These are phyloP conservation scores for Agrocybe pediades DNA, from an alignment of 768 basidiomycete genomes.

Conservation along the genomic window DNA sequence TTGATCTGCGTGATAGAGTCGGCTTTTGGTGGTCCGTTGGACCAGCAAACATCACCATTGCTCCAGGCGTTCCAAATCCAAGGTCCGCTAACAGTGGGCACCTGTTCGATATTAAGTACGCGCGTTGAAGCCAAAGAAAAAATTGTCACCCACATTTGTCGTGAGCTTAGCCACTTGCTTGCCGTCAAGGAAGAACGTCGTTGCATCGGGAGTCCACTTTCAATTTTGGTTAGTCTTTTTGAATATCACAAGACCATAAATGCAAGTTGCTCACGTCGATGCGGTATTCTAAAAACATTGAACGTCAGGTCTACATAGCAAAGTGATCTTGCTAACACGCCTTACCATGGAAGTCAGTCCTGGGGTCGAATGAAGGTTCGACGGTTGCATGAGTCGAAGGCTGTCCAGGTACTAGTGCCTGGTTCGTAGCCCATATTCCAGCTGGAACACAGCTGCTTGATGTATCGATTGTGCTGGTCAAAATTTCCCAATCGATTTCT, in stretches of 20 bases:
- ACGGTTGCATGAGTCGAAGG: slow-evolving; percentile 18
- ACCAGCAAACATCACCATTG: slow-evolving; percentile 35
- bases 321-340: not conserved
- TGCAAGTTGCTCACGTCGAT: slow-evolving; percentile 28
- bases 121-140: not conserved
- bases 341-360: slow-evolving; percentile 34
- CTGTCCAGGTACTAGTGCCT: slow-evolving; percentile 18
- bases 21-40: slow-evolving; percentile 34
- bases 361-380: slow-evolving; percentile 34
- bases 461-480: slow-evolving; percentile 33
- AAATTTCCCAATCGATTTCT: slow-evolving; percentile 36
- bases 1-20: slow-evolving; percentile 36
- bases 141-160: slow-evolving; percentile 22
- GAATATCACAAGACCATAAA: not conserved
- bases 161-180: slow-evolving; percentile 30
- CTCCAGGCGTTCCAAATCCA: slow-evolving; percentile 41
- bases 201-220: slow-evolving; percentile 31
- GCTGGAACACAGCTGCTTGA: slow-evolving; percentile 27
- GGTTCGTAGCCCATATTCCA: slow-evolving; percentile 39
- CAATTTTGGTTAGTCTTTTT: not conserved
- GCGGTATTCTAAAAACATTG: slow-evolving; percentile 28
- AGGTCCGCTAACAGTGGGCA: slow-evolving; percentile 27
- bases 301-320: not conserved
- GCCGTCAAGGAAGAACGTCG: slow-evolving; percentile 37
- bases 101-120: slow-evolving; percentile 8